Evolutionary conservation across 306 rosid species (phyloP), one percentile per base, ranked within the genome.

Genomic region (Corylus heterophylla): DNA sequence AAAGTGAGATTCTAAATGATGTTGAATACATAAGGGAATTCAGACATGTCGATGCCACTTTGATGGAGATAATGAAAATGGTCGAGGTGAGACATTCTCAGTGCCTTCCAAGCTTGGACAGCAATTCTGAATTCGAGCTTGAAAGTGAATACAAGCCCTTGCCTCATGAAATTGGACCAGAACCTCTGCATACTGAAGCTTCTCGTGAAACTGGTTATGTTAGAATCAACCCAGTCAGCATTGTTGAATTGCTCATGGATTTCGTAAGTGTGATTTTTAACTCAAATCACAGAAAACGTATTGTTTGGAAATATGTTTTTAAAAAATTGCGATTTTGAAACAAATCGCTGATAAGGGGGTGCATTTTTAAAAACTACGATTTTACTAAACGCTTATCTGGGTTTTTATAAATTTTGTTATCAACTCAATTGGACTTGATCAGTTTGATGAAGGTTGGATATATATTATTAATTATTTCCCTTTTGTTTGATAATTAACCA

Each of bases 221-320:
- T 69, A 81, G 54, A 5, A 75, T 79, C 72, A 74, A n/a, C 9
- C 84, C 91, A 6, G 8, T 18, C 4, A 14, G 62, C 12, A 7
- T 91, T 69, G 82, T 87, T 49, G 89, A 83, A 56, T 22, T 85
- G 81, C 82, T 89, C n/a, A 88, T 91, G 97, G 76, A 89, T 70
- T 45, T 83, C 86, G 97, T 89, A 74, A 5, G 25, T 22, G 25
- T 22, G 25, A 22, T 22, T 22, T 22, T 22, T 22, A 22, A 22
- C 25, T 22, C 25, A 22, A 22, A 22, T 22, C 25, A 22, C 25
- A 22, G 25, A 22, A 22, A 22, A 22, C 25, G 25, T 22, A 22
- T 22, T 22, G 25, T 22, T 22, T 22, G 25, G 25, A 0, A 22
- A 22, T 22, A 22, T 22, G 25, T 22, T 22, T 22, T 22, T 22